Base-by-base conservation (phyloP, 164 flowering plant species). In the Liriodendron chinense region DNA sequence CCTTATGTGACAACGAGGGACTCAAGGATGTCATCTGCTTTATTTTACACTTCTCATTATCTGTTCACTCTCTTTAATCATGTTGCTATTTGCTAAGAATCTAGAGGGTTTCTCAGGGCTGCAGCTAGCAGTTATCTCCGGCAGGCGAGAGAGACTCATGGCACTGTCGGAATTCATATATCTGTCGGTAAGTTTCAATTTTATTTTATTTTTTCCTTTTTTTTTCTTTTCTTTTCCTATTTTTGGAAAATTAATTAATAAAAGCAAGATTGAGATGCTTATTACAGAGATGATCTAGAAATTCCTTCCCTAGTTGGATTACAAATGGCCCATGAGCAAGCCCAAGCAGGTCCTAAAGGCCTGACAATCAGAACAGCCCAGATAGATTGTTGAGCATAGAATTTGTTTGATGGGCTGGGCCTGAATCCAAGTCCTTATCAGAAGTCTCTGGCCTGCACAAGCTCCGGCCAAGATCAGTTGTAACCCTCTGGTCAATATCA, bases 81-180 rank as follows among this genome's bases (percentile, higher is more conserved):
- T 69, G 10, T 56, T 47, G 73, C n/a, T n/a, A n/a, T n/a, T n/a
- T n/a, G n/a, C 77, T 66, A 9, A 70, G 10, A 43, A 66, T 25
- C 64, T 72, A 24, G 49, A 69, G 3, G 24, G 47, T 65, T 68
- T 78, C 53, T 66, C 91, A 96, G 99, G 89, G 84, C 63, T 72
- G 93, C 83, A 26, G 99, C 98, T 23, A 91, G 98, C 79, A 80
- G 79, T 73, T 92, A 96, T 79, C 92, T 96, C 72, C 82, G 76
- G 76, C 80, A 82, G 65, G 91, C 98, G 62, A 98, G 98, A 34
- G 96, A 91, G 72, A 84, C 77, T 61, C 99, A 92, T 77, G 98
- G 94, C 16, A 90, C 98, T 9, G 98, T 96, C 71, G 80, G 50
- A 72, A 91, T 96, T 70, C 76, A 82, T 47, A 83, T 93, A 49